phyloP scores from a whole-genome alignment of 306 rosid species.

The Dalbergia oliveri region DNA sequence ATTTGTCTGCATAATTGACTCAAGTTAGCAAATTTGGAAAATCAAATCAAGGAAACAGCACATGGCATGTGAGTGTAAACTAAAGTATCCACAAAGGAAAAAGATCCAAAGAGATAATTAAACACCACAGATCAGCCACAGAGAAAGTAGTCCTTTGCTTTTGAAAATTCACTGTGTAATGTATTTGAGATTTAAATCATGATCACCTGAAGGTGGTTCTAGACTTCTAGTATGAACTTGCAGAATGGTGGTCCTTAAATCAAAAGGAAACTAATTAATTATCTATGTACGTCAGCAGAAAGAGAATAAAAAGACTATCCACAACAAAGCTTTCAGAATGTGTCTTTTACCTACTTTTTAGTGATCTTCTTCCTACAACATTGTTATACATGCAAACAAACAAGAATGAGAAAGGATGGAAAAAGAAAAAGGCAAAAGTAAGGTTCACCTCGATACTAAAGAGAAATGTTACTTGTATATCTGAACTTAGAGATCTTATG shows the following conservation, averaged over 20 bases:
- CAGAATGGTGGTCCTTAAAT: slow-evolving; percentile 1
- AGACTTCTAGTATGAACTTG: background rate
- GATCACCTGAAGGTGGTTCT: slow-evolving; percentile 42
- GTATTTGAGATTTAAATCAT: slow-evolving; percentile 33
- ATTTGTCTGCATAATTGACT: slow-evolving; percentile 48
- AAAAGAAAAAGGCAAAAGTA: background rate
- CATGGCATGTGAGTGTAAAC: slow-evolving; percentile 46
- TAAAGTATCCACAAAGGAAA: slow-evolving; percentile 19
- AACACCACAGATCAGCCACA: slow-evolving; percentile 20
- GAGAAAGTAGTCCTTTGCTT: background rate
- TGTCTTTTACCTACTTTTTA: background rate
- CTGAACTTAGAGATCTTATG: no score
- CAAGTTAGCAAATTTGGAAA: slow-evolving; percentile 39
- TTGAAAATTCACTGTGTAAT: slow-evolving; percentile 27
- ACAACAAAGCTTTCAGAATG: slow-evolving; percentile 22
- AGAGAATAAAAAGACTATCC: slow-evolving; percentile 6
- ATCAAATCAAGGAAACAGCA: slow-evolving; percentile 12
- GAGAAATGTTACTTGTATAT: no score
- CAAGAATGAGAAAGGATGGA: slow-evolving; percentile 29
- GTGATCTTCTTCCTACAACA: background rate
- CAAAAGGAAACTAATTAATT: slow-evolving; percentile 34
- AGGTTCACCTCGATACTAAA: no score
- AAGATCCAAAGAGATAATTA: slow-evolving; percentile 6
- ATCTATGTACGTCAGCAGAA: slow-evolving; percentile 1
- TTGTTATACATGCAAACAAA: no score